Base-by-base conservation (phyloP, 208 protist genomes). In the Leishmania tarentolae region DNA sequence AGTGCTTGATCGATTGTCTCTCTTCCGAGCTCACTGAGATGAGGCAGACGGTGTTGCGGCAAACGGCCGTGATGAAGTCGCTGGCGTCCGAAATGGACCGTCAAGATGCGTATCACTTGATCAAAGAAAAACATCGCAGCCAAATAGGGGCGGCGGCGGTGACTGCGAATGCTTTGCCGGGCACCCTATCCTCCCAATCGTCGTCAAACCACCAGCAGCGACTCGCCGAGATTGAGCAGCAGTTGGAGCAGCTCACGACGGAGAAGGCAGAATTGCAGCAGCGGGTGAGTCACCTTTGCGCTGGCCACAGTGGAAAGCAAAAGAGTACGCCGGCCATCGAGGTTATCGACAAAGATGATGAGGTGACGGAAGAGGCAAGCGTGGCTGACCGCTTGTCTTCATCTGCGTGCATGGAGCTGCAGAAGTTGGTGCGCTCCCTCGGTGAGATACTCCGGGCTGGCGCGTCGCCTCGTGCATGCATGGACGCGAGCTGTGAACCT, bases 11-110 rank as follows among this genome's bases (percentile, higher is more conserved):
- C 11, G 79, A 82, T 42, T 82, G 83, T n/a, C 88, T 96, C 37
- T 88, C 88, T 2, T 24, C n/a, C 4, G 93, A 95, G 86, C 80
- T 97, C 75, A 86, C 81, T 37, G 80, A 84, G n/a, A 86, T 89
- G 76, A 87, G 91, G 5, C 17, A 70, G 17, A 89, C 88, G 21
- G 76, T 97, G 8, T 70, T 85, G 77, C 77, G 89, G 52, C 92
- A 97, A 76, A 91, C 89, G 6, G 88, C 72, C 31, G 90, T 90
- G 3, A 82, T 96, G 76, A 81, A 82, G 28, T 79, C 84, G 3
- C 69, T 95, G 9, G 82, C 84, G 11, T 69, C 47, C 2, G 86
- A 89, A 59, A 90, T 95, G 82, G 76, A 87, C 71, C 87, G 92
- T 3, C 89, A 61, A 13, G 90, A 90, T 59, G 92, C 92, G 53